Evolutionary conservation across 441 rosid species (phyloP).

Genomic region (Populus trichocarpa): DNA sequence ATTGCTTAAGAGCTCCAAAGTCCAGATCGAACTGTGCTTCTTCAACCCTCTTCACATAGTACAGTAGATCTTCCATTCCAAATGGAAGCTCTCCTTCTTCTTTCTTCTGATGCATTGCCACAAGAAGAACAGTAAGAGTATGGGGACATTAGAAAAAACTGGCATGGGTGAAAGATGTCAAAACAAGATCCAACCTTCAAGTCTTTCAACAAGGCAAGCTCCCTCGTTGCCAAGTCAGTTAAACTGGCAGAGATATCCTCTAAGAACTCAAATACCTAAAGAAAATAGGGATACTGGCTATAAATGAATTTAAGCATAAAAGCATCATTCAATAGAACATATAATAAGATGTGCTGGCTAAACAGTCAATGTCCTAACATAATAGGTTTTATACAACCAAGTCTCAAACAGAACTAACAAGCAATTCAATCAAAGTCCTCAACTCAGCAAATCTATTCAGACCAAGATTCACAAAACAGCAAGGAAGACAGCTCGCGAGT

Average conservation of each 20-base stretch:
- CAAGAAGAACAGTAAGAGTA: conserved; percentile 17
- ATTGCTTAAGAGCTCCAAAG: conserved; percentile 68
- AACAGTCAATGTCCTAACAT: conserved; percentile 1
- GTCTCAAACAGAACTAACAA: background rate
- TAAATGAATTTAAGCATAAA: background rate
- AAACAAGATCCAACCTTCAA: conserved; percentile 57
- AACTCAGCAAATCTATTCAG: background rate
- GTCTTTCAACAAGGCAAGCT: conserved; percentile 64
- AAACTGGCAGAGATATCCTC: conserved; percentile 85
- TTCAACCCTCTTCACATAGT: conserved; percentile 77
- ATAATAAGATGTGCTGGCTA: background rate
- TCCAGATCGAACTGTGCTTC: conserved; percentile 82
- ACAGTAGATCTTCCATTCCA: conserved; percentile 81
- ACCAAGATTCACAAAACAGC: background rate
- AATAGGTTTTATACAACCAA: background rate
- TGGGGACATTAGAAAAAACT: conserved; percentile 10
- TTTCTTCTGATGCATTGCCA: conserved; percentile 53
- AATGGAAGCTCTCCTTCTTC: conserved; percentile 89
- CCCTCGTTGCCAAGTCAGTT: conserved; percentile 67
- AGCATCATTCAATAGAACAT: conserved; percentile 8
- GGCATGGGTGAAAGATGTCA: conserved; percentile 10
- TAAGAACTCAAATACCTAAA: conserved; percentile 80
- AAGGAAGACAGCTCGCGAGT: background rate
- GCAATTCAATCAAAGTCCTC: background rate
- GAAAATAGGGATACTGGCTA: conserved; percentile 8